These are phyloP conservation scores for Dothistroma septosporum DNA, from an alignment of 2,329 filamentous ascomycete species.

Conservation along the genomic window DNA sequence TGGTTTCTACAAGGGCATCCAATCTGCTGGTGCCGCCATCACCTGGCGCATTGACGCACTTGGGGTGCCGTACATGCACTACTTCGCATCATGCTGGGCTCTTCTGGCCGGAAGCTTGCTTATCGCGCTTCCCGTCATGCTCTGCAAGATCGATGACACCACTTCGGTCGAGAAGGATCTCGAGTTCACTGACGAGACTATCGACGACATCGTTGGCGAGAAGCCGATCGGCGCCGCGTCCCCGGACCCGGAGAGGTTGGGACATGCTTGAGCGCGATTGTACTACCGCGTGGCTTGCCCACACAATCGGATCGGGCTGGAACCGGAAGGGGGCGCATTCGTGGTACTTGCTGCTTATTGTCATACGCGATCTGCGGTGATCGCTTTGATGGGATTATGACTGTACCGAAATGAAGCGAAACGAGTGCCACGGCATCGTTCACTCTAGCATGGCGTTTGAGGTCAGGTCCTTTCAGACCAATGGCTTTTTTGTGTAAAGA, in stretches of 20 bases:
- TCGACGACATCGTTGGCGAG: conserved; percentile 59
- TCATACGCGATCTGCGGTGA: conserved; percentile 1
- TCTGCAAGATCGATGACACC: conserved; percentile 75
- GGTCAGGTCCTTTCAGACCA: background rate
- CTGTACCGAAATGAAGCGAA: background rate
- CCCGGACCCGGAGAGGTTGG: conserved; percentile 8
- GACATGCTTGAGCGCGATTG: conserved; percentile 12
- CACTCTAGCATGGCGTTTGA: conserved; percentile 10
- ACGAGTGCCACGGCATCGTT: conserved; percentile 7
- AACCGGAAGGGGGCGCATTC: conserved; percentile 1
- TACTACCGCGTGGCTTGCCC: background rate
- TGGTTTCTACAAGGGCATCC: conserved; percentile 85
- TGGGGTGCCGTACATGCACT: conserved; percentile 61
- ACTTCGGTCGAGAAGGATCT: conserved; percentile 77
- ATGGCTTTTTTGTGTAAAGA: background rate
- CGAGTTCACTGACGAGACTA: conserved; percentile 77
- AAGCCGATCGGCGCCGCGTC: conserved; percentile 14
- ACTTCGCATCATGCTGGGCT: conserved; percentile 74
- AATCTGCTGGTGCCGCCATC: conserved; percentile 78
- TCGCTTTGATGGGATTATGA: background rate
- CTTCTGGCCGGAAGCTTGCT: conserved; percentile 70
- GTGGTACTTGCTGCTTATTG: background rate
- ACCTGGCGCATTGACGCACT: conserved; percentile 66
- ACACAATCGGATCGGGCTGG: background rate
- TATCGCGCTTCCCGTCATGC: conserved; percentile 73